Conservation (phyloP, 345 rosid species). For the Gossypium rotundifolium region DNA sequence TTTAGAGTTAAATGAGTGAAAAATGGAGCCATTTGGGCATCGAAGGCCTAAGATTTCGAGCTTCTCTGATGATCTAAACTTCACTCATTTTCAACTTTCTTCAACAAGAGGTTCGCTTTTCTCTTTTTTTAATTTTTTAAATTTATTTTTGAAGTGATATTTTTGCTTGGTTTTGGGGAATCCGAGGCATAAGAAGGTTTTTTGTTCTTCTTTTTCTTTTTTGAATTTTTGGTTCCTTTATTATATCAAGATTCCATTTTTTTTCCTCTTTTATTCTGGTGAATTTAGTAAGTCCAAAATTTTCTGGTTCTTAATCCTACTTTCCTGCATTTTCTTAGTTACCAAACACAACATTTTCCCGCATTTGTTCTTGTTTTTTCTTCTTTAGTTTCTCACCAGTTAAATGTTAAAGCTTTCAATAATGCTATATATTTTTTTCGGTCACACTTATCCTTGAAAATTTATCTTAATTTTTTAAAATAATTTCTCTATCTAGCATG, state of each 20-base stretch:
- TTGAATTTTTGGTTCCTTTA: neutral
- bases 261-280: neutral
- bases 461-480: neutral
- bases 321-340: constrained; percentile 10
- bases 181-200: neutral
- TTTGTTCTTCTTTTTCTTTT: neutral
- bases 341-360: constrained; percentile 13
- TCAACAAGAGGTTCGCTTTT: constrained; percentile 31
- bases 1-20: no score
- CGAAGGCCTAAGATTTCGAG: no score
- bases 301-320: neutral
- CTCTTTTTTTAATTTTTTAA: neutral
- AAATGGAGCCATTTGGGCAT: no score
- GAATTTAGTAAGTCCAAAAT: neutral
- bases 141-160: neutral
- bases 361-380: neutral
- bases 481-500: neutral
- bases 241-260: neutral
- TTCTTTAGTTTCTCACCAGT: neutral
- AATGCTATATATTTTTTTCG: neutral
- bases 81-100: no score
- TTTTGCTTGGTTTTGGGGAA: constrained; percentile 23
- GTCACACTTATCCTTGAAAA: neutral
- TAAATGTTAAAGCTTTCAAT: neutral
- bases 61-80: no score